Conservation (phyloP, 2,329 filamentous ascomycete species). For the Cytospora leucostoma region DNA sequence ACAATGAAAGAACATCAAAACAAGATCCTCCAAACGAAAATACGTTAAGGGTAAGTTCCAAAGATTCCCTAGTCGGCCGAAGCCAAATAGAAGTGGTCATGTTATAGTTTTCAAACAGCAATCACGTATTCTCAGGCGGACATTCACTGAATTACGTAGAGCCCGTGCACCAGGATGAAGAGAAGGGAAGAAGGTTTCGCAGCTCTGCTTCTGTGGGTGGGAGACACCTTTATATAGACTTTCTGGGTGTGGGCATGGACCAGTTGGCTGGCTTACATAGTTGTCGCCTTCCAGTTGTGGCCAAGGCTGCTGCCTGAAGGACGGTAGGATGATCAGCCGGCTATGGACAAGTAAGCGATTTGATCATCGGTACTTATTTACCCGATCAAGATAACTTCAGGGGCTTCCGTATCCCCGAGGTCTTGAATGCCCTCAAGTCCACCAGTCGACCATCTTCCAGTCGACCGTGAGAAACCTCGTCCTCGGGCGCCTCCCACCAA, state of each 20-base stretch:
- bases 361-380: too few species aligned
- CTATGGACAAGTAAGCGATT: too few species aligned
- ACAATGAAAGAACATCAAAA: constrained; percentile 53
- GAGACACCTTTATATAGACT: neutral
- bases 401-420: too few species aligned
- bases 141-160: constrained; percentile 84
- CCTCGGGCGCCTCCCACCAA: too few species aligned
- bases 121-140: constrained; percentile 84
- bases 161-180: constrained; percentile 70
- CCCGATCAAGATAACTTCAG: too few species aligned
- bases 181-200: constrained; percentile 42
- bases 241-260: neutral
- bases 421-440: too few species aligned
- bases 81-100: constrained; percentile 75
- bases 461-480: too few species aligned
- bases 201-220: neutral
- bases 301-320: too few species aligned
- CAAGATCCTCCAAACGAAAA: neutral
- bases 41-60: constrained; percentile 48
- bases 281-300: too few species aligned
- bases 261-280: too few species aligned
- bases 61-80: constrained; percentile 78
- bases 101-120: constrained; percentile 88
- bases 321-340: too few species aligned
- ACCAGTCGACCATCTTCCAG: too few species aligned